Evolutionary conservation across 2,329 filamentous ascomycete genomes (phyloP).

Genomic region (Colletotrichum musae): DNA sequence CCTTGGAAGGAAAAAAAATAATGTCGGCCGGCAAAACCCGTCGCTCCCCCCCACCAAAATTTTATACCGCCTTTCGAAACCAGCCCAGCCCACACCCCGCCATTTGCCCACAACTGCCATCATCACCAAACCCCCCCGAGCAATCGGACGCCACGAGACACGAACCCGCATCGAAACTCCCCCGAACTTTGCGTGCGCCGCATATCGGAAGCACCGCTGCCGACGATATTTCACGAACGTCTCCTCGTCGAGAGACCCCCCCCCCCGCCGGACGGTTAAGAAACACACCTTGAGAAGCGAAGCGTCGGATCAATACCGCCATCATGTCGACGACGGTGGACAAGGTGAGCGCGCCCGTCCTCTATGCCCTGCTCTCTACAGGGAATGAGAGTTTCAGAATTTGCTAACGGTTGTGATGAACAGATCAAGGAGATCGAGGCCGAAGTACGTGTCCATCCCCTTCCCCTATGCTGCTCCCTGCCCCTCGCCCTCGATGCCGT

Average conservation of each 20-base stretch:
- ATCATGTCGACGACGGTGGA: constrained; percentile 98
- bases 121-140: constrained; percentile 15
- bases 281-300: constrained; percentile 3
- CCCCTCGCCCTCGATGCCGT: background rate
- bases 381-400: background rate
- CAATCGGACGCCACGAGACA: background rate
- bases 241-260: background rate
- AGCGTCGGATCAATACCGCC: constrained; percentile 48
- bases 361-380: background rate
- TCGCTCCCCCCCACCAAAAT: constrained; percentile 48
- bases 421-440: constrained; percentile 97
- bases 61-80: constrained; percentile 52
- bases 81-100: constrained; percentile 16
- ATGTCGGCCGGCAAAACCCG: constrained; percentile 31
- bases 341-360: constrained; percentile 73
- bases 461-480: constrained; percentile 18
- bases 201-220: background rate
- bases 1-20: background rate
- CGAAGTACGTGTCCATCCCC: constrained; percentile 75
- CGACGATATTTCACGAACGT: background rate
- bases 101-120: constrained; percentile 36
- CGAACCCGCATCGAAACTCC: background rate
- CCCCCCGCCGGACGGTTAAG: background rate
- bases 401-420: constrained; percentile 52
- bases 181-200: background rate